Evolutionary conservation across 495 filamentous ascomycete genomes (phyloP), one percentile per base, ranked within the genome.

Genomic region (Melanomma pulvis-pyrius): DNA sequence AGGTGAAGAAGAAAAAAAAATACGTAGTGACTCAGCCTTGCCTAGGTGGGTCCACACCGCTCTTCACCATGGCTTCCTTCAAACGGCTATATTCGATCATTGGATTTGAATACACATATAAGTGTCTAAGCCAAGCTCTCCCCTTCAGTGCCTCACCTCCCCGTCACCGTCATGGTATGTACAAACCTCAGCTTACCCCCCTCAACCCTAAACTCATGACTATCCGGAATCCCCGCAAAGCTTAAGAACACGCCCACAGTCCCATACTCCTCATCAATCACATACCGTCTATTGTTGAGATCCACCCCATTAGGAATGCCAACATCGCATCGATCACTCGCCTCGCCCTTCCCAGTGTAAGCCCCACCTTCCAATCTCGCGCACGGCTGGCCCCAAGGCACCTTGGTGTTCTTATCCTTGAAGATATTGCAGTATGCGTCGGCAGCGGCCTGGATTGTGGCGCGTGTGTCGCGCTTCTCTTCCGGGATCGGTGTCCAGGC

Each of bases 181-280:
- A 82, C 78, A 67, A 72, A 82, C 41, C 79, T 74, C 49, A 83
- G 49, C 74, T 79, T 79, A n/a, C 81, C 80, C 17, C 76, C 75
- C 71, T 82, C 80, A 0, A 83, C 72, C 11, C 80, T 68, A 69
- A 83, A 83, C 71, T 81, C 77, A 67, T 83, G 81, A 59, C 77
- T 82, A 62, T 83, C 81, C 22, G 81, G 79, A n/a, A 77, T 66
- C 24, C 77, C 65, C 21, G n/a, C 65, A 59, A 83, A 82, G 59
- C 76, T 76, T 69, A 82, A 65, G 26, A 82, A 76, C 13, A 81
- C 70, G 26, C 79, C 78, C 2, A 81, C 79, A 11, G 78, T 79
- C 1, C 81, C 81, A 22, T 81, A 67, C 24, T 74, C 77, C 71
- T 82, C 79, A 68, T 83, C 81, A 59, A 83, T 82, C 17, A 83